These are phyloP conservation scores for Pseudomassariella vexata DNA, from an alignment of 2,329 filamentous ascomycete species.

Conservation along the genomic window DNA sequence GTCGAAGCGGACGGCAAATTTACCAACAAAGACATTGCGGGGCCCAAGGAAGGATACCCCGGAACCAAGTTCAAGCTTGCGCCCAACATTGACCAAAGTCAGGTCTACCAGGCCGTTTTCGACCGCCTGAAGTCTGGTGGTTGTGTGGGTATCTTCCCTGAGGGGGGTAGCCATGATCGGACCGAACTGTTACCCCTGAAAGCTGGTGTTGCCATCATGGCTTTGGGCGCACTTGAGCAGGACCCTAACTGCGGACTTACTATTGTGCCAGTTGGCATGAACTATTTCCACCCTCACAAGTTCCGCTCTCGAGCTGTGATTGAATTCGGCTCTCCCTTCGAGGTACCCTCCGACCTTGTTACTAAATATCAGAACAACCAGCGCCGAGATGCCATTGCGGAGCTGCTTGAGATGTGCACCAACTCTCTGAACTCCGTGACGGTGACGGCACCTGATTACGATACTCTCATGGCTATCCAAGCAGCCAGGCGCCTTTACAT, in stretches of 20 bases:
- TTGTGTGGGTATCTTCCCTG: constrained; percentile 93
- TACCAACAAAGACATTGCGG: constrained; percentile 46
- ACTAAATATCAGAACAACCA: constrained; percentile 79
- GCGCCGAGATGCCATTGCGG: constrained; percentile 78
- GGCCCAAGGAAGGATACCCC: constrained; percentile 55
- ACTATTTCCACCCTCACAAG: constrained; percentile 98
- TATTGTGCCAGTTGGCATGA: constrained; percentile 97
- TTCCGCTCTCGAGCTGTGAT: constrained; percentile 94
- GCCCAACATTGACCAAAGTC: constrained; percentile 88
- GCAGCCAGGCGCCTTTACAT: constrained; percentile 90
- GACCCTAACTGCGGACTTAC: constrained; percentile 83
- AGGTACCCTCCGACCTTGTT: constrained; percentile 76
- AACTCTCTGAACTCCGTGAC: constrained; percentile 82
- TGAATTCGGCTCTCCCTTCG: constrained; percentile 87
- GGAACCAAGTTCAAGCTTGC: constrained; percentile 83
- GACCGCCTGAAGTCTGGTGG: constrained; percentile 73
- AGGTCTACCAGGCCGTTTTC: constrained; percentile 92
- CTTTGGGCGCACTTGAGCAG: constrained; percentile 79
- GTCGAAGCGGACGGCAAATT: constrained; percentile 62
- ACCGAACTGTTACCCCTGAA: constrained; percentile 89
- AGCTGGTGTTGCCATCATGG: constrained; percentile 97
- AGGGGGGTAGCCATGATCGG: constrained; percentile 92
- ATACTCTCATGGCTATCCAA: constrained; percentile 95
- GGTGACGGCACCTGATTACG: constrained; percentile 87
- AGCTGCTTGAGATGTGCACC: constrained; percentile 80